These are phyloP conservation scores for Zygotorulaspora sp. DNA, from an alignment of 805 yeast genomes.

Conservation along the genomic window DNA sequence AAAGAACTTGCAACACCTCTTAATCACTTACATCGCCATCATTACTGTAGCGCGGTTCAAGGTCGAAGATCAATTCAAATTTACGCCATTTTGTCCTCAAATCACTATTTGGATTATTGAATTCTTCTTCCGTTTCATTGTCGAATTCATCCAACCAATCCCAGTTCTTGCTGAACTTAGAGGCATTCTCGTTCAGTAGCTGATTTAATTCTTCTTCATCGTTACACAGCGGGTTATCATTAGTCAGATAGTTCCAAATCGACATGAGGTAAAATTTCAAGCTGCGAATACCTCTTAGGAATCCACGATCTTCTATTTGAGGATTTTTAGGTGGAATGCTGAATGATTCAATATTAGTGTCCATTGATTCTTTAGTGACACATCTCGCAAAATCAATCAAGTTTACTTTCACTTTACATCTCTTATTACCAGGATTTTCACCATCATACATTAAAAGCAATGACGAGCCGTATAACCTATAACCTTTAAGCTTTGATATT, in stretches of 20 bases:
- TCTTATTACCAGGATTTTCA: slow-evolving; percentile 19
- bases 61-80: slow-evolving; percentile 34
- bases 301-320: slow-evolving; percentile 68
- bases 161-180: slow-evolving; percentile 26
- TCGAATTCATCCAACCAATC: slow-evolving; percentile 41
- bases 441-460: slow-evolving; percentile 88
- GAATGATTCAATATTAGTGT: slow-evolving; percentile 36
- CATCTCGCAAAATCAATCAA: slow-evolving; percentile 96
- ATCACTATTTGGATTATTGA: slow-evolving; percentile 29
- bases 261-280: slow-evolving; percentile 59
- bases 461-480: slow-evolving; percentile 88
- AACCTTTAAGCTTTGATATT: slow-evolving; percentile 57
- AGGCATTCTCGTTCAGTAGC: slow-evolving; percentile 20
- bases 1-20: no score
- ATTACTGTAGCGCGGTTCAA: slow-evolving; percentile 33
- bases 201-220: slow-evolving; percentile 23
- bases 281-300: slow-evolving; percentile 74
- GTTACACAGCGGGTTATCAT: slow-evolving; percentile 30
- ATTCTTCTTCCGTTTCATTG: slow-evolving; percentile 31
- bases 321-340: slow-evolving; percentile 71
- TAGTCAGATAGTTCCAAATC: slow-evolving; percentile 55
- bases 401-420: slow-evolving; percentile 45
- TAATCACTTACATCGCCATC: slow-evolving; percentile 33
- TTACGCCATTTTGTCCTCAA: slow-evolving; percentile 36
- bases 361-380: slow-evolving; percentile 57